These are phyloP conservation scores for Ilyonectria sp. DNA, from an alignment of 2,329 filamentous ascomycete species.

Conservation along the genomic window DNA sequence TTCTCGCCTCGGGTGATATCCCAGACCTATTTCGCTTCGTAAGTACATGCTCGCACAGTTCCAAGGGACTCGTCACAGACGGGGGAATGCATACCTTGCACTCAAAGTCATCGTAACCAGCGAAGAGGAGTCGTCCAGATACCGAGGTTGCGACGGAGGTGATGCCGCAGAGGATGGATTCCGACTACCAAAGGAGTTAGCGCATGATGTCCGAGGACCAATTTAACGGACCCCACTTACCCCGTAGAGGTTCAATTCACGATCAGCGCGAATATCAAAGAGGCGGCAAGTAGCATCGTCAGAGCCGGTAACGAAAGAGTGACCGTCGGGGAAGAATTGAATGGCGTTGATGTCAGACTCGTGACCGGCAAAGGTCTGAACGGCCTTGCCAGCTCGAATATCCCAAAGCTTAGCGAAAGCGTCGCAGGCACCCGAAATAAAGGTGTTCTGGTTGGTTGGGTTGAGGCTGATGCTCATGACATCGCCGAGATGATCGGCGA, in stretches of 20 bases:
- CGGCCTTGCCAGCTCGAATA: constrained; percentile 96
- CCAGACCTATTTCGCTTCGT: constrained; percentile 81
- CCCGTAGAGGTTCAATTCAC: constrained; percentile 79
- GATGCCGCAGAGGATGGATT: constrained; percentile 97
- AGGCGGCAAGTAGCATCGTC: constrained; percentile 97
- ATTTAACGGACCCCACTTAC: constrained; percentile 60
- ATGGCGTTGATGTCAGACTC: constrained; percentile 99
- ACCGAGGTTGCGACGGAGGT: constrained; percentile 99
- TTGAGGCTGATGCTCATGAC: constrained; percentile 99
- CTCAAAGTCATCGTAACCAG: constrained; percentile 98
- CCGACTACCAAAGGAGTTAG: constrained; percentile 74
- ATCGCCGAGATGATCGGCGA: constrained; percentile 97
- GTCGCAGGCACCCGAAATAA: constrained; percentile 99
- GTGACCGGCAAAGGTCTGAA: constrained; percentile 98
- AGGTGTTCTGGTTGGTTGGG: constrained; percentile 98
- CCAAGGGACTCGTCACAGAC: neutral
- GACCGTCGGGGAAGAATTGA: constrained; percentile 99
- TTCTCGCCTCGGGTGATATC: constrained; percentile 97
- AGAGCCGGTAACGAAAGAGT: constrained; percentile 97
- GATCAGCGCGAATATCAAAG: constrained; percentile 97
- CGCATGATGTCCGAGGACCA: neutral
- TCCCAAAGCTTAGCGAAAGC: constrained; percentile 99
- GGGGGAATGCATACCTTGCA: constrained; percentile 84
- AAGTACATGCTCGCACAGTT: constrained; percentile 25
- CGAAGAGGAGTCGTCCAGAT: constrained; percentile 93